Conservation (phyloP, 2,329 filamentous ascomycete species). For the Furcasterigmium sp. region DNA sequence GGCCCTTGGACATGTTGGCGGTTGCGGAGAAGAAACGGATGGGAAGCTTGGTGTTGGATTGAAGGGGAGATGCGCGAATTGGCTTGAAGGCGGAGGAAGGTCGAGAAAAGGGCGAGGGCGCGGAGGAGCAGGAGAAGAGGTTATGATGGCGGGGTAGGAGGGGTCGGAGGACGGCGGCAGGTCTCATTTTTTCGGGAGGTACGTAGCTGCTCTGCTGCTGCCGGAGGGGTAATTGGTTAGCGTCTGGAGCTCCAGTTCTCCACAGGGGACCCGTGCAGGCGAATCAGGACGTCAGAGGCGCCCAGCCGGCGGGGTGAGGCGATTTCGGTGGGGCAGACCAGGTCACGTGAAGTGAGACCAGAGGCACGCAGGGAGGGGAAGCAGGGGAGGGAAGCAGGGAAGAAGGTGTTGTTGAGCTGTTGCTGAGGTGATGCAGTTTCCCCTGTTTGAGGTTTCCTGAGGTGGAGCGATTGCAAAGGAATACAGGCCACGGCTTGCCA, state of each 20-base stretch:
- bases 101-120: constrained; percentile 16
- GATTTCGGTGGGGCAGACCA: background rate
- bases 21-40: constrained; percentile 50
- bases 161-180: constrained; percentile 15
- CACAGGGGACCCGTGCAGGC: constrained; percentile 5
- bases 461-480: no score
- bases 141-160: constrained; percentile 16
- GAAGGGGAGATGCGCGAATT: constrained; percentile 10
- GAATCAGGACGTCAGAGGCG: constrained; percentile 4
- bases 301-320: background rate
- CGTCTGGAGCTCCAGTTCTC: constrained; percentile 10
- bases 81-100: constrained; percentile 15
- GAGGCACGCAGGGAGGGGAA: no score
- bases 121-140: constrained; percentile 12
- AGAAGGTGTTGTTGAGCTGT: background rate
- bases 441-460: no score
- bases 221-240: constrained; percentile 13
- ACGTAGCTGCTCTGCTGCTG: constrained; percentile 6
- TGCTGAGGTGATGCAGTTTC: background rate
- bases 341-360: constrained; percentile 5
- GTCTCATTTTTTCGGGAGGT: constrained; percentile 15
- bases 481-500: no score
- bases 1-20: constrained; percentile 65
- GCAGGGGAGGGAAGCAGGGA: no score
- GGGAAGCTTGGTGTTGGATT: constrained; percentile 15